phyloP scores from a whole-genome alignment of 2,329 filamentous ascomycete species.

The Trichoderma sp. region DNA sequence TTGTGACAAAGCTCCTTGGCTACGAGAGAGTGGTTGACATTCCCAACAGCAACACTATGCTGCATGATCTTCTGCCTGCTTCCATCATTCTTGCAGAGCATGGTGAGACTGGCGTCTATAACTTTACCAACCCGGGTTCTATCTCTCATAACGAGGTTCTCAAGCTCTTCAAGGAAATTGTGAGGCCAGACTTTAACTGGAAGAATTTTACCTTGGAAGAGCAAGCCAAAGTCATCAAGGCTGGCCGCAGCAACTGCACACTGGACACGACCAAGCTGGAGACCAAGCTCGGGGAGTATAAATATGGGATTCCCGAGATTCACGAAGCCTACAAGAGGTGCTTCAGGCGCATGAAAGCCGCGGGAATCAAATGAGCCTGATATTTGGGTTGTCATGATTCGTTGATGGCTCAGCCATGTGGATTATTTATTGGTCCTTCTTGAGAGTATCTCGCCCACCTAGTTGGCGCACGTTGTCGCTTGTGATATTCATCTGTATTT shows the following conservation, averaged over 20 bases:
- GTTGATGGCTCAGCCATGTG: background rate
- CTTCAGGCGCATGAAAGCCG: slow-evolving; percentile 61
- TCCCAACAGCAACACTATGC: slow-evolving; percentile 66
- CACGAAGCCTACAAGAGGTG: slow-evolving; percentile 60
- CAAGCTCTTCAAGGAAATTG: slow-evolving; percentile 58
- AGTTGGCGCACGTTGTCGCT: background rate
- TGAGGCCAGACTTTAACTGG: slow-evolving; percentile 59
- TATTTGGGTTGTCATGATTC: background rate
- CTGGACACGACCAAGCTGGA: slow-evolving; percentile 61
- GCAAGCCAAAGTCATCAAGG: slow-evolving; percentile 65
- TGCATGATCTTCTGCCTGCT: slow-evolving; percentile 61
- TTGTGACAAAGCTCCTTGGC: slow-evolving; percentile 65
- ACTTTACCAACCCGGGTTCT: slow-evolving; percentile 68
- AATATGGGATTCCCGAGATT: slow-evolving; percentile 57
- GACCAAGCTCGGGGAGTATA: slow-evolving; percentile 58
- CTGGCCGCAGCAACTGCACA: slow-evolving; percentile 63
- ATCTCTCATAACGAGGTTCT: slow-evolving; percentile 71
- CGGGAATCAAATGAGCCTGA: slow-evolving; percentile 1
- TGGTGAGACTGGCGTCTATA: slow-evolving; percentile 61
- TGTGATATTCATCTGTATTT: background rate
- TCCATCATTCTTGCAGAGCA: slow-evolving; percentile 60
- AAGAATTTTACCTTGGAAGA: slow-evolving; percentile 65
- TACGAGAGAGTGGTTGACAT: slow-evolving; percentile 66
- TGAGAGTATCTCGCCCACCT: background rate
- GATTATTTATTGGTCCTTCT: background rate